phyloP scores from a whole-genome alignment of 176 grass and related monocot species.

The Oryza meridionalis region DNA sequence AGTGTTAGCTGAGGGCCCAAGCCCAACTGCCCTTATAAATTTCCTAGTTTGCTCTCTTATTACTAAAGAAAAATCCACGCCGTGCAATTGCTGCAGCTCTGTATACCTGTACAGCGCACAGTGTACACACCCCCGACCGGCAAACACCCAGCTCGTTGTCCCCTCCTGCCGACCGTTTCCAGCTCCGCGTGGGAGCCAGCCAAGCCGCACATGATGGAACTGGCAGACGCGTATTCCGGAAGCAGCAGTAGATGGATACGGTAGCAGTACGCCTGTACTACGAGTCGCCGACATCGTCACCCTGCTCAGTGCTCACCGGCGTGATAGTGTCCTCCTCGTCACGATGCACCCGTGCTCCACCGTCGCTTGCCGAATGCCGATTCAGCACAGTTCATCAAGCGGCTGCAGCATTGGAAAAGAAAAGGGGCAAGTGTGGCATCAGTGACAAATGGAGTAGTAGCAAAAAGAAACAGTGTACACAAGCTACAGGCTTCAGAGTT shows the following conservation, averaged over 20 bases:
- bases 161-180: constrained; percentile 12
- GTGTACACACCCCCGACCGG: neutral
- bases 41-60: neutral
- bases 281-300: constrained; percentile 14
- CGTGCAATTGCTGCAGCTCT: neutral
- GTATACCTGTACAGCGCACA: neutral
- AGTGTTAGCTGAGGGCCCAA: neutral
- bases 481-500: neutral
- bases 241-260: neutral
- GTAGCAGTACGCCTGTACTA: constrained; percentile 35
- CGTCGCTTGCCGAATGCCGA: neutral
- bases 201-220: constrained; percentile 18
- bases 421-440: neutral
- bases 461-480: neutral
- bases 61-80: neutral
- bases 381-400: neutral
- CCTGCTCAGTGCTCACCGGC: constrained; percentile 18
- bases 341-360: neutral
- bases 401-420: neutral
- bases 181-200: neutral
- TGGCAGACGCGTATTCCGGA: constrained; percentile 25
- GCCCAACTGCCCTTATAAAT: too few species aligned
- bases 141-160: neutral
- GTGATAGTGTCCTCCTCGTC: neutral
- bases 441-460: neutral